Percentiles rank a stretch among this genome's conserved stretches.
Conservation (phyloP, 2,329 filamentous ascomycete genomes). For the Penicillium brasilianum region DNA sequence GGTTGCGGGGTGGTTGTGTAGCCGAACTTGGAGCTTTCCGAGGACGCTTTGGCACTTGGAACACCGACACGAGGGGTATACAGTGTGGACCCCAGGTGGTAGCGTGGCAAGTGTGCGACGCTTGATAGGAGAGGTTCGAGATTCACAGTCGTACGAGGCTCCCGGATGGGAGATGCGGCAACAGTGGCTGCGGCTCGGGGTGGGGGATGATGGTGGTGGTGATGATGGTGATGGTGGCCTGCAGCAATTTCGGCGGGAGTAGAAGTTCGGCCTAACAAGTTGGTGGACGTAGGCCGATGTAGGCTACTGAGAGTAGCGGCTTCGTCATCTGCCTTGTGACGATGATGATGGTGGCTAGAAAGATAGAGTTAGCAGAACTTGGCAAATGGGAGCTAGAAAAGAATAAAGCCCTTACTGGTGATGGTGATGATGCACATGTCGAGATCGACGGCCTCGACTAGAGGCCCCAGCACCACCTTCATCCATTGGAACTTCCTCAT, state of each 20-base stretch:
- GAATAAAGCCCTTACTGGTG: conserved; percentile 54
- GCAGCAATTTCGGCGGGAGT: conserved; percentile 35
- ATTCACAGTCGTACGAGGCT: conserved; percentile 68
- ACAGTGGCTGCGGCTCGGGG: conserved; percentile 30
- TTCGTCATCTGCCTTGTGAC: conserved; percentile 59
- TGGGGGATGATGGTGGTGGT: conserved; percentile 50
- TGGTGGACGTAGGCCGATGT: conserved; percentile 36
- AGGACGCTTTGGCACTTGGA: conserved; percentile 46
- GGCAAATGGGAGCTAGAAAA: not conserved
- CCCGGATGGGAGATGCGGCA: conserved; percentile 53
- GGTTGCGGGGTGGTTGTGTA: conserved; percentile 69
- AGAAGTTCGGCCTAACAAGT: conserved; percentile 37
- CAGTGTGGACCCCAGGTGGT: conserved; percentile 82
- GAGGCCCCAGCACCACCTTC: conserved; percentile 69
- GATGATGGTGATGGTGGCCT: conserved; percentile 49
- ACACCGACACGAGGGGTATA: conserved; percentile 71
- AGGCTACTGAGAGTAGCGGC: conserved; percentile 27
- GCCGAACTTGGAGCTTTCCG: conserved; percentile 60
- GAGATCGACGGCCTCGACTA: conserved; percentile 69
- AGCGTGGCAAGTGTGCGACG: conserved; percentile 71
- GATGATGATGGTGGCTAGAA: conserved; percentile 58
- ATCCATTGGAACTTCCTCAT: conserved; percentile 71
- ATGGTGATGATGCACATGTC: conserved; percentile 62
- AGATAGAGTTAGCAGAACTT: conserved; percentile 23
- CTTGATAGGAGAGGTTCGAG: conserved; percentile 74